Conservation (phyloP, 164 flowering plant genomes). For the Aristolochia contorta region DNA sequence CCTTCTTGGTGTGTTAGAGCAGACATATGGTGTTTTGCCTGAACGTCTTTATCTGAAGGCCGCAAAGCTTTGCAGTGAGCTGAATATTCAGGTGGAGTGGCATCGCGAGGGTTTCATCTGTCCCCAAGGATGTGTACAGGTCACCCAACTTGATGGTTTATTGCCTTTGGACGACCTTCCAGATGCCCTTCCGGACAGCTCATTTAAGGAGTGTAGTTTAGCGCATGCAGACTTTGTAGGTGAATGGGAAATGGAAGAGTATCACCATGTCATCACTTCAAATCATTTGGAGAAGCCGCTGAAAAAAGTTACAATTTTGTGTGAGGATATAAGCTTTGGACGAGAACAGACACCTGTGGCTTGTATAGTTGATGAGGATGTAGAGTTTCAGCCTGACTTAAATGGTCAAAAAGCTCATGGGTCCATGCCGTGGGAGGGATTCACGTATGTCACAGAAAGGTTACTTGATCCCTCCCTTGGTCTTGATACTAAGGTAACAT, state of each 20-base stretch:
- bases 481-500: conserved; percentile 50
- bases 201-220: neutral
- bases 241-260: conserved; percentile 73
- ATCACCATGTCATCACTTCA: conserved; percentile 60
- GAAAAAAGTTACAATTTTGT: conserved; percentile 37
- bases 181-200: conserved; percentile 10
- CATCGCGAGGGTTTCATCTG: conserved; percentile 74
- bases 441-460: conserved; percentile 62
- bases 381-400: conserved; percentile 30
- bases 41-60: conserved; percentile 73
- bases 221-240: conserved; percentile 1
- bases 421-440: conserved; percentile 82
- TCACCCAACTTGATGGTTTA: conserved; percentile 12
- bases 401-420: conserved; percentile 18
- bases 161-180: conserved; percentile 33
- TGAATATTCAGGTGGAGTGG: conserved; percentile 63
- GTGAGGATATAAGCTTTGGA: conserved; percentile 86
- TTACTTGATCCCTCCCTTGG: conserved; percentile 49
- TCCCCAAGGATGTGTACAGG: conserved; percentile 65
- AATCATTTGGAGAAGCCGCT: conserved; percentile 30
- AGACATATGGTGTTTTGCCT: conserved; percentile 60
- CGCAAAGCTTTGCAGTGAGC: conserved; percentile 90
- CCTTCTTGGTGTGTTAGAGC: conserved; percentile 56
- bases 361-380: conserved; percentile 62
- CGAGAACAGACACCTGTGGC: conserved; percentile 62